phyloP scores from a whole-genome alignment of 805 yeast species.

The Metschnikowia aberdeeniae region DNA sequence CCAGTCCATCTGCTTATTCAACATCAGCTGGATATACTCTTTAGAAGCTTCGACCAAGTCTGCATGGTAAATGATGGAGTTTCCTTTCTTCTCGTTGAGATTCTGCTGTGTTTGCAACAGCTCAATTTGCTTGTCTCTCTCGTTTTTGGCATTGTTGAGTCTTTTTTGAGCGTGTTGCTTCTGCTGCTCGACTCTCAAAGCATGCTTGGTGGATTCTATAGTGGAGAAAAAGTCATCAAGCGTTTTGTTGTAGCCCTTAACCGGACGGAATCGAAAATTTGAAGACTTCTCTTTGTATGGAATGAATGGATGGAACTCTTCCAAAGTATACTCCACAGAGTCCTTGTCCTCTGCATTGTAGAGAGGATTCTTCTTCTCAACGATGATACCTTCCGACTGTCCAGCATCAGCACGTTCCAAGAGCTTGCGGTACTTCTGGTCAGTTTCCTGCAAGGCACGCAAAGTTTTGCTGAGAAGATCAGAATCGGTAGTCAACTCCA shows the following conservation, averaged over 20 bases:
- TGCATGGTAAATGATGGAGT: conserved; percentile 64
- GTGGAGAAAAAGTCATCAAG: conserved; percentile 83
- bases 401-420: conserved; percentile 30
- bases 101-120: conserved; percentile 61
- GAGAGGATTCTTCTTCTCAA: conserved; percentile 55
- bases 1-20: conserved; percentile 94
- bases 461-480: conserved; percentile 30
- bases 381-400: conserved; percentile 54
- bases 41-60: conserved; percentile 70
- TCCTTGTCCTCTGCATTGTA: conserved; percentile 41
- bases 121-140: conserved; percentile 66
- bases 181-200: conserved; percentile 69
- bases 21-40: conserved; percentile 56
- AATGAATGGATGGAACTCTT: conserved; percentile 66
- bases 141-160: conserved; percentile 68
- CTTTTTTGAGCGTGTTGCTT: conserved; percentile 72
- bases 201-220: conserved; percentile 74
- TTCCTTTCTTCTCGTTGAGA: conserved; percentile 64
- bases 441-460: conserved; percentile 45
- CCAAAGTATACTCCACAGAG: conserved; percentile 49
- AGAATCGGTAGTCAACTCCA: conserved; percentile 25
- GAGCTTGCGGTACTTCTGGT: conserved; percentile 34
- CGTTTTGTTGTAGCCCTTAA: conserved; percentile 72
- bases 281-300: conserved; percentile 38
- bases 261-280: conserved; percentile 37